Evolutionary conservation across 768 basidiomycete species (phyloP).

Genomic region (Gelatoporia subvermispora): DNA sequence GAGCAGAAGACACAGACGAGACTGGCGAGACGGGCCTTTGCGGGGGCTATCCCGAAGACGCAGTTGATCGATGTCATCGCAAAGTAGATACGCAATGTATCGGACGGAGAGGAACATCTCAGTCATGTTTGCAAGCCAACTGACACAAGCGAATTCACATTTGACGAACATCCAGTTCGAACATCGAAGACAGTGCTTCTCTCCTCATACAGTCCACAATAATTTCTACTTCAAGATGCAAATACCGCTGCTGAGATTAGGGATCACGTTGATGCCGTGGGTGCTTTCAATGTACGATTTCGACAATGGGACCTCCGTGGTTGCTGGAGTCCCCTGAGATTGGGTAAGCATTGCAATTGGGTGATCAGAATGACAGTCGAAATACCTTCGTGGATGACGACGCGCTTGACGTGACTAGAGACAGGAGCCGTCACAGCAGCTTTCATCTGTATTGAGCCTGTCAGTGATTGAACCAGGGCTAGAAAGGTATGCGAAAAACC

Average conservation of each 20-base stretch:
- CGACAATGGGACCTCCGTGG: slow-evolving; percentile 87
- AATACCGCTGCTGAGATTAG: neutral
- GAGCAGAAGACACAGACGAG: slow-evolving; percentile 55
- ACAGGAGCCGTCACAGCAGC: slow-evolving; percentile 94
- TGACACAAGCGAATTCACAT: no score
- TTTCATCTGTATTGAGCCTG: slow-evolving; percentile 70
- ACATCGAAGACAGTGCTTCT: neutral
- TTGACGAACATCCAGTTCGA: neutral
- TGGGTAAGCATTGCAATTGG: slow-evolving; percentile 4
- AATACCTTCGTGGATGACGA: slow-evolving; percentile 82
- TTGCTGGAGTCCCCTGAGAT: slow-evolving; percentile 82
- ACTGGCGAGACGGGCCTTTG: slow-evolving; percentile 41
- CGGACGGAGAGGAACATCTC: no score
- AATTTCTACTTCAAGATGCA: neutral
- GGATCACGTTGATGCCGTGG: no score
- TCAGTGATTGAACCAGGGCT: slow-evolving; percentile 12
- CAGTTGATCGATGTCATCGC: slow-evolving; percentile 35
- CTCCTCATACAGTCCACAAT: neutral
- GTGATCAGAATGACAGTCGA: neutral
- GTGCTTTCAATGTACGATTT: slow-evolving; percentile 66
- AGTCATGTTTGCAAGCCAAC: no score
- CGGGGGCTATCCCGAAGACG: slow-evolving; percentile 52
- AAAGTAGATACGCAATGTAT: no score
- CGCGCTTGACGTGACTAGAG: slow-evolving; percentile 92
- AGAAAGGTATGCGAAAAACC: slow-evolving; percentile 19